Percentiles rank a stretch among this genome's conserved stretches.
phyloP scores from a whole-genome alignment of 805 yeast species.

The Yamadazyma sp. region DNA sequence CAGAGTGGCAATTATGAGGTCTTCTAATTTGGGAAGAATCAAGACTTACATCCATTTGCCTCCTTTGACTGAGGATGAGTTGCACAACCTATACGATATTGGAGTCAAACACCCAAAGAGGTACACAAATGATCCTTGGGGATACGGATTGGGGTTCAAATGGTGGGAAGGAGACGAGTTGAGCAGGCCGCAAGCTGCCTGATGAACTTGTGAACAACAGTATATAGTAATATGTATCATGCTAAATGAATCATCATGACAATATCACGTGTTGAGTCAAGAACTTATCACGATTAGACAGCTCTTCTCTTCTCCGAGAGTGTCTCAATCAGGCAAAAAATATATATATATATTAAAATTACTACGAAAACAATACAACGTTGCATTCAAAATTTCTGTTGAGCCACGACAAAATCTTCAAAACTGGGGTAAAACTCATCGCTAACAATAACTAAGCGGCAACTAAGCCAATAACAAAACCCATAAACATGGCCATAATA shows the following conservation, averaged over 20 bases:
- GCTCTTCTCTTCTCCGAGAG: too few species aligned
- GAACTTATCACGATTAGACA: too few species aligned
- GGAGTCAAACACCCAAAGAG: constrained; percentile 33
- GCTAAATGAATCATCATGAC: not conserved
- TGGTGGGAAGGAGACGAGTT: constrained; percentile 42
- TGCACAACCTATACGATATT: constrained; percentile 28
- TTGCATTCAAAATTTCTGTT: too few species aligned
- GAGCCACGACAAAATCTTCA: too few species aligned
- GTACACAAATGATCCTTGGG: constrained; percentile 36
- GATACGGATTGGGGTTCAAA: constrained; percentile 35
- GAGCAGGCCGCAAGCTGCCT: constrained; percentile 2
- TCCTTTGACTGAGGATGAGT: constrained; percentile 36
- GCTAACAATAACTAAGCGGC: too few species aligned
- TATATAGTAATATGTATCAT: not conserved
- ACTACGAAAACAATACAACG: too few species aligned
- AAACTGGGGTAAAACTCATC: too few species aligned
- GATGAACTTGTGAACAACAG: not conserved
- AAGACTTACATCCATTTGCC: constrained; percentile 36
- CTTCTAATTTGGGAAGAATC: constrained; percentile 66
- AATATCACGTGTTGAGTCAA: too few species aligned
- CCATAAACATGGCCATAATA: too few species aligned
- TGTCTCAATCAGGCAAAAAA: too few species aligned
- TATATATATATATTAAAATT: too few species aligned
- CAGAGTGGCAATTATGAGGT: constrained; percentile 64
- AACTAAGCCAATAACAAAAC: too few species aligned